Percentiles rank a stretch among this genome's conserved stretches.
These are phyloP conservation scores for Arctium minus DNA, from an alignment of 129 eudicot species.

Conservation along the genomic window DNA sequence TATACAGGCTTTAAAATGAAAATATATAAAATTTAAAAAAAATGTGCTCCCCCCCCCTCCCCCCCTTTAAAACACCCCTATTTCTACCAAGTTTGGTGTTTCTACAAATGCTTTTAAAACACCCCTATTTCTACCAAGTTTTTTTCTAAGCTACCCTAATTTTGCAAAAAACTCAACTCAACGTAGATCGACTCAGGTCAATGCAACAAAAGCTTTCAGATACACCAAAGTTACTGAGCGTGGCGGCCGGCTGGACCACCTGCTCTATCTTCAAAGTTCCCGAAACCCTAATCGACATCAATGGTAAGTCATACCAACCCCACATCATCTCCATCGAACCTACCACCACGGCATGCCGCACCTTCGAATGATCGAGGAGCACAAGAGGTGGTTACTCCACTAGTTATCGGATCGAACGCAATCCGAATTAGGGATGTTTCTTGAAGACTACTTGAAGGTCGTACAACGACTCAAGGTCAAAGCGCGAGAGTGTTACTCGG, in stretches of 20 bases:
- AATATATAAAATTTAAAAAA: too few relatives aligned
- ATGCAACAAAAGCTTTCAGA: constrained; percentile 16
- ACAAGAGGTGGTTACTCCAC: constrained; percentile 72
- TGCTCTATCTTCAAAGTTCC: constrained; percentile 83
- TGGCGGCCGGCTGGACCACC: constrained; percentile 56
- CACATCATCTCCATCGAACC: constrained; percentile 70
- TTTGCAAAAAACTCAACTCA: too few relatives aligned
- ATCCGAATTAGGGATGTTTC: constrained; percentile 18
- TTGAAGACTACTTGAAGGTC: constrained; percentile 43
- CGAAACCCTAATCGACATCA: constrained; percentile 50
- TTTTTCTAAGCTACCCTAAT: too few relatives aligned
- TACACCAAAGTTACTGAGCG: constrained; percentile 49
- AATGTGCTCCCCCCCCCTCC: too few relatives aligned
- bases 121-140: too few relatives aligned
- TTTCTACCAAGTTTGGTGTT: too few relatives aligned
- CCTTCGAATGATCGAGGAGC: constrained; percentile 77
- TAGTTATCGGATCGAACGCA: constrained; percentile 38
- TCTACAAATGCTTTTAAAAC: too few relatives aligned
- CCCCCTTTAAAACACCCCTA: too few relatives aligned
- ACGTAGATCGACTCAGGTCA: too few relatives aligned
- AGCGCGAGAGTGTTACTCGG: constrained; percentile 67
- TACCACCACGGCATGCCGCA: constrained; percentile 63
- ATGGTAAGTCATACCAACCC: constrained; percentile 64
- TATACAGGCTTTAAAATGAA: too few relatives aligned
- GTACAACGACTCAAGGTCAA: constrained; percentile 42